Conservation (phyloP, 495 filamentous ascomycete species). For the Aspergillus sclerotiicarbonarius region DNA sequence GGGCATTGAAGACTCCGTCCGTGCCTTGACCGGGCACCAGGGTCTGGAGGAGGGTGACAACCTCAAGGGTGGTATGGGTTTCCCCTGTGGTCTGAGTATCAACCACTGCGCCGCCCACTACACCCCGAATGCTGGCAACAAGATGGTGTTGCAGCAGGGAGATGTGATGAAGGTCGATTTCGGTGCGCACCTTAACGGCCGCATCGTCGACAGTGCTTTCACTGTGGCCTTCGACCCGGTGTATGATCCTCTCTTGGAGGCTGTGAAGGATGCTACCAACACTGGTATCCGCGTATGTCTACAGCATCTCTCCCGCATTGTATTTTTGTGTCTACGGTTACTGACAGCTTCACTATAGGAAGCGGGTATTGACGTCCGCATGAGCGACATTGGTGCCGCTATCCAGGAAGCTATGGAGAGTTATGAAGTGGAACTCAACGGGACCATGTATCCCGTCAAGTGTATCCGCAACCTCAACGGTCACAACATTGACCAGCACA, state of each 20-base stretch:
- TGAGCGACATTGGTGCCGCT: slow-evolving; percentile 70
- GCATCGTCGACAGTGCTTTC: slow-evolving; percentile 91
- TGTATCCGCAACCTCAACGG: slow-evolving; percentile 85
- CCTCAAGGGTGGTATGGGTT: slow-evolving; percentile 79
- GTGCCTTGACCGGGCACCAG: slow-evolving; percentile 72
- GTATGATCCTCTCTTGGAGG: slow-evolving; percentile 78
- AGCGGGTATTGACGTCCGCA: slow-evolving; percentile 78
- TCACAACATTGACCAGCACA: slow-evolving; percentile 81
- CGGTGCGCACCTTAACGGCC: slow-evolving; percentile 85
- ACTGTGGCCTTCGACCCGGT: slow-evolving; percentile 83
- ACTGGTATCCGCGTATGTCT: slow-evolving; percentile 64
- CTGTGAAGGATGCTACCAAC: slow-evolving; percentile 85
- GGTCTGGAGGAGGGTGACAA: slow-evolving; percentile 79
- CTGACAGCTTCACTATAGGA: slow-evolving; percentile 37
- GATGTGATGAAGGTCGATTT: slow-evolving; percentile 96
- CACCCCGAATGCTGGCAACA: slow-evolving; percentile 88
- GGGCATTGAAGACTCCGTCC: slow-evolving; percentile 81
- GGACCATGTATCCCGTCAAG: slow-evolving; percentile 78
- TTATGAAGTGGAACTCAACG: slow-evolving; percentile 78
- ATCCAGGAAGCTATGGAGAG: slow-evolving; percentile 91
- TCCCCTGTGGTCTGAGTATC: slow-evolving; percentile 81
- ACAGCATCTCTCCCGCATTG: background rate
- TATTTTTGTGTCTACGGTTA: background rate
- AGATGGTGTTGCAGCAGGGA: slow-evolving; percentile 72
- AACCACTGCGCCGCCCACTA: slow-evolving; percentile 90